Evolutionary conservation across 306 rosid genomes (phyloP), one percentile per base, ranked within the genome.

Genomic region (Begonia masoniana): DNA sequence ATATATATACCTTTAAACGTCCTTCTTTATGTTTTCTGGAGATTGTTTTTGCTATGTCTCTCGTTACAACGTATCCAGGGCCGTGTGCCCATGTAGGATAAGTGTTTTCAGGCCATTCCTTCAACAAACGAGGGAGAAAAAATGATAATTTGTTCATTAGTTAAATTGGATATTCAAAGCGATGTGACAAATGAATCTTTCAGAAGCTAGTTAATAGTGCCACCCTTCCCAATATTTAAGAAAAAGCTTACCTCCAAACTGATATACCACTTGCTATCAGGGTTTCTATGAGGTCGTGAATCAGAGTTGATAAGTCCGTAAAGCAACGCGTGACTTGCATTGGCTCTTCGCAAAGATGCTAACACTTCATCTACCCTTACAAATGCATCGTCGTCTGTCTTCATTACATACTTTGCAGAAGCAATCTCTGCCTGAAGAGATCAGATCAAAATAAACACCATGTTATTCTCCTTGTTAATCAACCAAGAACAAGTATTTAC

Each of bases 61-160:
- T 69, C 10, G 99, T 77, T 62, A 92, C 73, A 42, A 92, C 99
- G 68, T 92, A 92, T 14, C 99, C 96, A 13, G 99, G 99, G 67
- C 99, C 99, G 57, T 92, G 95, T 26, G 99, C 99, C 96, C 96
- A 92, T 16, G 96, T 85, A 35, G 99, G 99, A 72, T 92, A 92
- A 14, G 71, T 77, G 15, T 66, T 74, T 66, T 76, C 93, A 12
- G 69, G 80, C 96, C 96, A 92, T 82, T 87, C 99, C 99, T 91
- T 63, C 70, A 58, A 67, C 57, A 57, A 36, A 41, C 1, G 39
- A 5, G 9, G 24, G 4, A 21, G 24, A 21, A 21, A 1, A 21
- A 21, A 21, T 1, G 24, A 21, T 21, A 21, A 21, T 1, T 21
- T 21, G 24, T 21, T 21, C 3, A 21, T 2, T 21, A 21, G 24